These are phyloP conservation scores for Microstegium vimineum DNA, from an alignment of 176 grass and related monocot species.

Conservation along the genomic window DNA sequence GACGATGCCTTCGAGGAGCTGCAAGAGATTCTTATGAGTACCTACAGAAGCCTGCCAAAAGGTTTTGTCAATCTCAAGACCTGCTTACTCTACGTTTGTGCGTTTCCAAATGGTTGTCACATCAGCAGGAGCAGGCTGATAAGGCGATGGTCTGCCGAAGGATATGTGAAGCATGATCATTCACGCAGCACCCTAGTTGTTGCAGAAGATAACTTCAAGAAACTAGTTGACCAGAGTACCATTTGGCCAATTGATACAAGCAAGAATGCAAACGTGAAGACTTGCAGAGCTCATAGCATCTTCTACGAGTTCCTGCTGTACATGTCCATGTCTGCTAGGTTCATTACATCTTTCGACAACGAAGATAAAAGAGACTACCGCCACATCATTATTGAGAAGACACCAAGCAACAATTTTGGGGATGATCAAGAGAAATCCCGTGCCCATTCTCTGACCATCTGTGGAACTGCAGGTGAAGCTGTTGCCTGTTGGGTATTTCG, in stretches of 20 bases:
- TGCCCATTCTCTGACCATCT: background rate
- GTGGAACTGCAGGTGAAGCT: background rate
- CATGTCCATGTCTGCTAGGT: background rate
- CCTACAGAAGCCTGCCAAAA: background rate
- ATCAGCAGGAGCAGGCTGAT: background rate
- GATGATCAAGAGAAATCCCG: background rate
- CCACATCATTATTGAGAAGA: background rate
- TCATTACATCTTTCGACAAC: background rate
- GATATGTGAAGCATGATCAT: background rate
- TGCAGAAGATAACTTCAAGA: background rate
- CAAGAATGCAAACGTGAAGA: background rate
- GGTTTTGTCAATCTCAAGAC: background rate
- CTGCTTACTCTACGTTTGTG: constrained; percentile 8
- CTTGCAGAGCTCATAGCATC: constrained; percentile 2
- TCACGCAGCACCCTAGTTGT: background rate
- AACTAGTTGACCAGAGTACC: constrained; percentile 8
- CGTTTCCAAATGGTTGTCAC: background rate
- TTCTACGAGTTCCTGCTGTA: constrained; percentile 26
- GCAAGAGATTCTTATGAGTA: background rate
- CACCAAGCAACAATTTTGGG: background rate
- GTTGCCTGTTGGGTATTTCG: background rate
- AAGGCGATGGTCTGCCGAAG: constrained; percentile 17
- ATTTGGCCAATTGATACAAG: background rate
- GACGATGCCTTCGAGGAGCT: background rate
- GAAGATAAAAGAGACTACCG: background rate